Base-by-base conservation (phyloP, 139 green algal species). In the Tetraselmis chui region DNA sequence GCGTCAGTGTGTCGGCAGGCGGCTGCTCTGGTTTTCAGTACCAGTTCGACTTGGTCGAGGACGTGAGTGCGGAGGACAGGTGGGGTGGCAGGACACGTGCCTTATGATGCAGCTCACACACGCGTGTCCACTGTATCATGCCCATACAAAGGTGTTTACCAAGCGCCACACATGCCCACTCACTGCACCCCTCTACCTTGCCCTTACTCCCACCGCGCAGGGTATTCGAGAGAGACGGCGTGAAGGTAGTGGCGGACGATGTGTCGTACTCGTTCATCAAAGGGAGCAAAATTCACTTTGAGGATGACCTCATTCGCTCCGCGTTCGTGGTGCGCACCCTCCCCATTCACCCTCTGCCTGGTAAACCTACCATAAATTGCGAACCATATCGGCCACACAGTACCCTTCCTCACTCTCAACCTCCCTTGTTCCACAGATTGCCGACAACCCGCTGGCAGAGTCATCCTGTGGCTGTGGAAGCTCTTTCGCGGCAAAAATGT, bases 1-100 rank as follows among this genome's bases (percentile, higher is more conserved):
- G 95, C 1, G 80, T 98, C 0, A 91, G 88, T 31, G 94, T 98
- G 28, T 94, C 98, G 76, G 94, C 92, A 29, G 95, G 95, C 24
- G 95, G 95, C 58, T 98, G 95, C 88, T 95, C 90, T 31, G 95
- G 95, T 28, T 98, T 97, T 78, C 94, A 98, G 83, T 98, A 98
- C 83, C 91, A 90, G 29, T 98, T 98, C 76, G 84, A 81, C 1
- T 79, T 98, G 18, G 94, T 95, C 30, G 79, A 85, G 28, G 24
- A 75, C 1, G 76, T 81, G 11, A 79, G 86, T 0, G 25, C 82
- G 18, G 90, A 91, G 31, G 90, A 94, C 77, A 81, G 83, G 91
- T 92, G 80, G 26, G 82, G 28, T 18, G 23, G 26, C 27, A 29
- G n/a, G 23, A 80, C 76, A 80, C 26, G n/a, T 29, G 26, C 27